phyloP scores from a whole-genome alignment of 345 rosid species.

The Populus tremula region DNA sequence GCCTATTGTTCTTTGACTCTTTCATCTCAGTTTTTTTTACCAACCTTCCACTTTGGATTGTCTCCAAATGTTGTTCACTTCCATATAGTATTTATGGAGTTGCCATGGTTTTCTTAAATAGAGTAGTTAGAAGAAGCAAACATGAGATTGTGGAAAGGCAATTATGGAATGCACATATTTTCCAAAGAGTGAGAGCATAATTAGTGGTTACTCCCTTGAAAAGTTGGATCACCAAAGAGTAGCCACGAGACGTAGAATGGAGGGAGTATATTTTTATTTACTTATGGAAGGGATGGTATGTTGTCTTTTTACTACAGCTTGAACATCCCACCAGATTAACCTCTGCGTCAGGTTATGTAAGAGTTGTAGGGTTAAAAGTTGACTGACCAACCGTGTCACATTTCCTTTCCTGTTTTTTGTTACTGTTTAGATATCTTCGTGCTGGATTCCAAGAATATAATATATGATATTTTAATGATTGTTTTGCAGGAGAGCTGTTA shows the following conservation, averaged over 20 bases:
- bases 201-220: not conserved
- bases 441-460: not conserved
- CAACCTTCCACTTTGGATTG: not conserved
- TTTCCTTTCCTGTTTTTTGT: not conserved
- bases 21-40: not conserved
- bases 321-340: not conserved
- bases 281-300: too few species aligned
- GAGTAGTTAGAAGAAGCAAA: not conserved
- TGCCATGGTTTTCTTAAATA: not conserved
- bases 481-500: constrained; percentile 68
- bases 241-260: not conserved
- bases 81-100: not conserved
- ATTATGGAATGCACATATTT: not conserved
- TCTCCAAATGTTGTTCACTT: not conserved
- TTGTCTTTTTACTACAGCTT: not conserved
- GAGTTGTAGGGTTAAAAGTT: not conserved
- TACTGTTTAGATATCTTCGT: not conserved
- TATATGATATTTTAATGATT: constrained; percentile 7
- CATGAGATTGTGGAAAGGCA: not conserved
- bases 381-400: not conserved
- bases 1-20: not conserved
- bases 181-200: not conserved
- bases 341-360: not conserved
- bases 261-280: not conserved
- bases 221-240: not conserved